These are phyloP conservation scores for Leucocoprinus birnbaumii DNA, from an alignment of 768 basidiomycete species.

Conservation along the genomic window DNA sequence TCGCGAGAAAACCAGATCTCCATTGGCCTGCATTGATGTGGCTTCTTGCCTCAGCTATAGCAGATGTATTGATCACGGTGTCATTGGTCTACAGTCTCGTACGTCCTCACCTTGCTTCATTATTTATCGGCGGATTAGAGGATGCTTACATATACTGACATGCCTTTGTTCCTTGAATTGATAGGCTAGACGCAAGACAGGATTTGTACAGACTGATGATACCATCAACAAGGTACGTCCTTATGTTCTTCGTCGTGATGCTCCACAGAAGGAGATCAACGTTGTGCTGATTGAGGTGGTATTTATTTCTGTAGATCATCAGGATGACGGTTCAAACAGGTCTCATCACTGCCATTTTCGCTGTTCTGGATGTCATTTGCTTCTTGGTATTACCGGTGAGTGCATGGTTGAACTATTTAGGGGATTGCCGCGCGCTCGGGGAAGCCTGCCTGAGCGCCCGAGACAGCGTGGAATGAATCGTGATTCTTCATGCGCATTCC, in stretches of 20 bases:
- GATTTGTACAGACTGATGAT: constrained; percentile 31
- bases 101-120: constrained; percentile 13
- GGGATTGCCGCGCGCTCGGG: no score
- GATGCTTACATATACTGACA: no score
- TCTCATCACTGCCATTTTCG: constrained; percentile 24
- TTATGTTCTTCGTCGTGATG: not conserved
- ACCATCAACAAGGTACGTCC: constrained; percentile 26
- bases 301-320: constrained; percentile 2
- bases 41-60: constrained; percentile 40
- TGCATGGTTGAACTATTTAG: not conserved
- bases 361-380: constrained; percentile 26
- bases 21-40: constrained; percentile 35
- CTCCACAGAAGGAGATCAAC: not conserved
- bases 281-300: no score
- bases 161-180: not conserved
- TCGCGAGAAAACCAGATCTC: constrained; percentile 25
- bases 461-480: no score
- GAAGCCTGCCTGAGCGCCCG: no score
- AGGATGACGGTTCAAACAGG: constrained; percentile 29
- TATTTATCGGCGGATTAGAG: no score
- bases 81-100: constrained; percentile 42
- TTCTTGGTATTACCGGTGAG: constrained; percentile 24
- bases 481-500: no score
- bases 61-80: constrained; percentile 45
- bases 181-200: constrained; percentile 34